Conservation (phyloP, 768 basidiomycete species). For the Phanerochaete carnosa region DNA sequence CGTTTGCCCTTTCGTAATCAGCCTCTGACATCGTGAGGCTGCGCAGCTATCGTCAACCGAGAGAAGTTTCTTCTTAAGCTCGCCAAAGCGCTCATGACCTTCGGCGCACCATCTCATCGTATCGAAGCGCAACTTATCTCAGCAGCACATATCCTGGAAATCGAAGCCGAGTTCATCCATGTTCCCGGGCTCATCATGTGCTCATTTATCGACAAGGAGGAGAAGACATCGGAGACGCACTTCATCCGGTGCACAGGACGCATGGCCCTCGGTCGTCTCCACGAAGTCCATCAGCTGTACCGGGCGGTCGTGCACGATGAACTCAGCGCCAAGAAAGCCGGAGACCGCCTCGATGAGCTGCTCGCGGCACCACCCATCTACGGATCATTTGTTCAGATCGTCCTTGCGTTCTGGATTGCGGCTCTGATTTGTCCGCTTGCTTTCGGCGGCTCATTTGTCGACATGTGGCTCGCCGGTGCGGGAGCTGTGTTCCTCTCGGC, state of each 20-base stretch:
- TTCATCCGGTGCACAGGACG: conserved; percentile 77
- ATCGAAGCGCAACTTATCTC: conserved; percentile 89
- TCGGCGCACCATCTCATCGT: conserved; percentile 88
- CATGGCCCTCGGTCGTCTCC: conserved; percentile 78
- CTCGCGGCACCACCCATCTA: conserved; percentile 65
- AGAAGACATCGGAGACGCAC: conserved; percentile 82
- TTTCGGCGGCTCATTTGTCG: conserved; percentile 79
- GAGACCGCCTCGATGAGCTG: conserved; percentile 56
- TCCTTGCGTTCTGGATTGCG: conserved; percentile 66
- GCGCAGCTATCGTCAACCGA: conserved; percentile 68
- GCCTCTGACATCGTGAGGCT: not conserved
- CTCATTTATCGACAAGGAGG: conserved; percentile 83
- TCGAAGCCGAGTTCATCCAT: conserved; percentile 87
- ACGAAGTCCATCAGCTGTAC: conserved; percentile 81
- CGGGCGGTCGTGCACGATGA: conserved; percentile 87
- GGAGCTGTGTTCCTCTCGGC: conserved; percentile 66
- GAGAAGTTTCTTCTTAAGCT: conserved; percentile 85
- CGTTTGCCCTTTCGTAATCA: conserved; percentile 2
- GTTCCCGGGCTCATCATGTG: conserved; percentile 75
- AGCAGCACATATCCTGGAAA: conserved; percentile 84
- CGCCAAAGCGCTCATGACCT: conserved; percentile 83
- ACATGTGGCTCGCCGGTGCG: conserved; percentile 74
- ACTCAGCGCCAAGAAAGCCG: conserved; percentile 75
- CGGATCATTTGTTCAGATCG: conserved; percentile 54
- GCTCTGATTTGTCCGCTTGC: conserved; percentile 79